Evolutionary conservation across 305 asterid genomes (phyloP).

Genomic region (Solanum hybrid): DNA sequence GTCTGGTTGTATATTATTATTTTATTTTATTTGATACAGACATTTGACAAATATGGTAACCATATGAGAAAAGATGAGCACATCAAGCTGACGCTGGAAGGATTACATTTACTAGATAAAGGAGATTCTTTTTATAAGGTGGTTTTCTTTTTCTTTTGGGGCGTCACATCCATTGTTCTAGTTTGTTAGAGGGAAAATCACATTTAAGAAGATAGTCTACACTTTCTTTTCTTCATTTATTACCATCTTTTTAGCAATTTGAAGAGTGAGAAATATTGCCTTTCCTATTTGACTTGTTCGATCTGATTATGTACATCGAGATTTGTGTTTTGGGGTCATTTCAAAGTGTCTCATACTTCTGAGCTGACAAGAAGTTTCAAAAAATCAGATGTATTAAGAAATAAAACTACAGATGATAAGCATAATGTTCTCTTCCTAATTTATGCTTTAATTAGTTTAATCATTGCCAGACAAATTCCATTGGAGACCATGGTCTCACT

Average conservation of each 20-base stretch:
- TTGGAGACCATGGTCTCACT: background rate
- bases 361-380: background rate
- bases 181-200: background rate
- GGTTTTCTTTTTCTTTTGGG: background rate
- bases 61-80: slow-evolving; percentile 41
- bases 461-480: background rate
- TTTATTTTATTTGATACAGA: slow-evolving; percentile 21
- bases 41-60: slow-evolving; percentile 45
- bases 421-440: background rate
- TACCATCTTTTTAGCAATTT: background rate
- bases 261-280: background rate
- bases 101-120: slow-evolving; percentile 37
- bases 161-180: background rate
- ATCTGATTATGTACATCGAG: background rate
- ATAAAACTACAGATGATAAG: background rate
- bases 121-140: slow-evolving; percentile 2
- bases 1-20: background rate
- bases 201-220: background rate
- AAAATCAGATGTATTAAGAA: background rate
- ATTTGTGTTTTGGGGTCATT: background rate
- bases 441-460: background rate
- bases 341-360: background rate
- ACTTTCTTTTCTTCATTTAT: background rate
- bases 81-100: slow-evolving; percentile 33
- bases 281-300: background rate